Evolutionary conservation across 179 eudicot species (phyloP).

Genomic region (Carnegiea gigantea): DNA sequence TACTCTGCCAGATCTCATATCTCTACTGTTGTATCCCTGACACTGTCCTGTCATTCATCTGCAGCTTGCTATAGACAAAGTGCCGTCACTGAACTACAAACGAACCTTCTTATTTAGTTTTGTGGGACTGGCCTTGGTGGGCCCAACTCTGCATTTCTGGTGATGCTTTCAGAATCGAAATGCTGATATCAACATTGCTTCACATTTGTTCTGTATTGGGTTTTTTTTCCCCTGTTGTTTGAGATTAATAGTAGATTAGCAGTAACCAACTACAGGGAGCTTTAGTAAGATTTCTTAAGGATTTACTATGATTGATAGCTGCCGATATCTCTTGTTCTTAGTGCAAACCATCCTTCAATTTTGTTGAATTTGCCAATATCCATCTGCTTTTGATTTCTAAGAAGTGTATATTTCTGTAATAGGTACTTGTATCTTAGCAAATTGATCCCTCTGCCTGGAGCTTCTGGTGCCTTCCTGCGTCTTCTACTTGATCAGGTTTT

Average conservation of each 20-base stretch:
- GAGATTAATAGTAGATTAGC: background rate
- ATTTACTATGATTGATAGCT: background rate
- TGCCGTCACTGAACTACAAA: slow-evolving; percentile 67
- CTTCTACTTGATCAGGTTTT: slow-evolving; percentile 88
- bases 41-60: slow-evolving; percentile 12
- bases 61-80: slow-evolving; percentile 77
- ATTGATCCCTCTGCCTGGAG: slow-evolving; percentile 68
- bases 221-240: background rate
- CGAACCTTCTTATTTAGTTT: slow-evolving; percentile 64
- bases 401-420: background rate
- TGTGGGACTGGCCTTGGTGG: slow-evolving; percentile 80
- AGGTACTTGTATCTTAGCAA: slow-evolving; percentile 90
- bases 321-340: background rate
- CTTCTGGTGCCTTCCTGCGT: slow-evolving; percentile 76
- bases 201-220: background rate
- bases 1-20: background rate
- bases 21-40: slow-evolving; percentile 8
- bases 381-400: slow-evolving; percentile 10
- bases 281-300: background rate
- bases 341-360: background rate
- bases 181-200: background rate
- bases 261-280: background rate
- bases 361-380: background rate
- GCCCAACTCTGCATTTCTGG: slow-evolving; percentile 95
- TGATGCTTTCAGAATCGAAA: slow-evolving; percentile 30